Percentiles rank a stretch among this genome's conserved stretches.
Evolutionary conservation across 2,329 filamentous ascomycete genomes (phyloP).

Genomic region (Alternaria gansuensis): DNA sequence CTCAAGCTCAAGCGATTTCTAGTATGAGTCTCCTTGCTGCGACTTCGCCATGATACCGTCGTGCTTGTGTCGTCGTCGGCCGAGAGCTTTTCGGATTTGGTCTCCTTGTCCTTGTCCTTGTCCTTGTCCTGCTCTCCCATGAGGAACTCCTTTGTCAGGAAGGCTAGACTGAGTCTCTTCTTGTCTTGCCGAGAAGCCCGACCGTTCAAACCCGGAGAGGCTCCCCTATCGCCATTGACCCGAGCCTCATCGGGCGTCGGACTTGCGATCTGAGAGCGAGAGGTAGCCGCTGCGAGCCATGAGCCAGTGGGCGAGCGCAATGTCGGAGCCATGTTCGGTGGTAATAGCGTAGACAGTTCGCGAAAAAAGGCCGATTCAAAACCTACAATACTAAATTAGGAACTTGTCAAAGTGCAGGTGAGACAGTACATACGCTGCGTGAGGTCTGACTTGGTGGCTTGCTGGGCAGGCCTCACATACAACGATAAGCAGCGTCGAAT

Average conservation of each 20-base stretch:
- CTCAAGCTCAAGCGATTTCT: constrained; percentile 43
- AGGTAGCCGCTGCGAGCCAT: constrained; percentile 42
- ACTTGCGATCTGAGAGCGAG: constrained; percentile 42
- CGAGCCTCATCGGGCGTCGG: constrained; percentile 34
- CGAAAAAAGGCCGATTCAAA: constrained; percentile 58
- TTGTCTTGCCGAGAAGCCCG: constrained; percentile 50
- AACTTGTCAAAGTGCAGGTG: constrained; percentile 18
- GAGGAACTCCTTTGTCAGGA: constrained; percentile 50
- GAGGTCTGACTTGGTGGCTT: constrained; percentile 68
- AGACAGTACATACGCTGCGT: constrained; percentile 66
- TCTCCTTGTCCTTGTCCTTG: constrained; percentile 23
- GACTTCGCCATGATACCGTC: constrained; percentile 39
- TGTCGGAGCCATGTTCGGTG: constrained; percentile 40
- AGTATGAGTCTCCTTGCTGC: constrained; percentile 43
- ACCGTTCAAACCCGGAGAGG: constrained; percentile 34
- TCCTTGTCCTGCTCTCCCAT: constrained; percentile 35
- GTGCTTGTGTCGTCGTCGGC: constrained; percentile 38
- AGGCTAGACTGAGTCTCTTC: constrained; percentile 51
- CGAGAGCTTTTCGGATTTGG: constrained; percentile 29
- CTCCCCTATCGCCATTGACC: constrained; percentile 38
- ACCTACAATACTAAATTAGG: constrained; percentile 42
- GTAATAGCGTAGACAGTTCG: constrained; percentile 55
- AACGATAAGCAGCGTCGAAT: constrained; percentile 81
- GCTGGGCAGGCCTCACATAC: constrained; percentile 71
- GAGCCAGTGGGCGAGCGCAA: constrained; percentile 48